These are phyloP conservation scores for Datisca glomerata DNA, from an alignment of 306 rosid species.

Conservation along the genomic window DNA sequence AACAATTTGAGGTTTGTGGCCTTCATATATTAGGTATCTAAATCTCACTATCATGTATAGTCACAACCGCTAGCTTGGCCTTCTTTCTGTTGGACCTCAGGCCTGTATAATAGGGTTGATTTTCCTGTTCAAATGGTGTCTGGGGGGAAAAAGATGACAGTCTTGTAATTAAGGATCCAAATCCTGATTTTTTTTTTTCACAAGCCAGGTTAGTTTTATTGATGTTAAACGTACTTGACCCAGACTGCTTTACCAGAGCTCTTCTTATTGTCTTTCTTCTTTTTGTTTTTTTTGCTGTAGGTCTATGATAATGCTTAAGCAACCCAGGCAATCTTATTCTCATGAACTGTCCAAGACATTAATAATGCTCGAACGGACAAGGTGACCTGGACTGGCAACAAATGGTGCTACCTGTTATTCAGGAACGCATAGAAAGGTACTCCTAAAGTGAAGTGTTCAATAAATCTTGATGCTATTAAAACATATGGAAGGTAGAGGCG, in stretches of 20 bases:
- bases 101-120: neutral
- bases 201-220: neutral
- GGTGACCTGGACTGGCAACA: conserved; percentile 82
- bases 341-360: conserved; percentile 69
- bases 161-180: neutral
- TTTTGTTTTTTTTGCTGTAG: conserved; percentile 20
- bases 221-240: neutral
- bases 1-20: neutral
- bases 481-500: too few relatives aligned
- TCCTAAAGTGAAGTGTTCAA: conserved; percentile 78
- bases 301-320: conserved; percentile 98
- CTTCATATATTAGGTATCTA: neutral
- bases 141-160: neutral
- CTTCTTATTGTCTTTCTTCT: conserved; percentile 1
- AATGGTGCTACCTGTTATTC: conserved; percentile 85
- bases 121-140: neutral
- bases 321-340: conserved; percentile 95
- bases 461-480: too few relatives aligned
- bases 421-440: conserved; percentile 90
- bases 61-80: conserved; percentile 9
- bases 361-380: conserved; percentile 80
- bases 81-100: neutral
- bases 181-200: conserved; percentile 1
- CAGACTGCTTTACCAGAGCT: conserved; percentile 1
- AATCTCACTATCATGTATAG: neutral